These are phyloP conservation scores for Candida ascalaphidarum DNA, from an alignment of 805 yeast species.

Conservation along the genomic window DNA sequence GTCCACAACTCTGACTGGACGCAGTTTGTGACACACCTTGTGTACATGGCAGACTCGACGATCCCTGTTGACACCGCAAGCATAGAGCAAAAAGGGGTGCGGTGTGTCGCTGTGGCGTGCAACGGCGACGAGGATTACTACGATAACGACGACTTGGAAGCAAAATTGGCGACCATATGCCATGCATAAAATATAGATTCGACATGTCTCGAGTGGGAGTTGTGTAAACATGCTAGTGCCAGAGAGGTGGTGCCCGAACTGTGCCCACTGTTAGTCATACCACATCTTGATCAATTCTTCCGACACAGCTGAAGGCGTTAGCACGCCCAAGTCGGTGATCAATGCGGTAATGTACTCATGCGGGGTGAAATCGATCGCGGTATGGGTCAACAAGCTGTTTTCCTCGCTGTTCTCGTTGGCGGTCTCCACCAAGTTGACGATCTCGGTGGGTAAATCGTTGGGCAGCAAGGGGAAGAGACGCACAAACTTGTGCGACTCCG, in stretches of 20 bases:
- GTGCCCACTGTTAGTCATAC: constrained; percentile 80
- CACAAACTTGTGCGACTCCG: constrained; percentile 94
- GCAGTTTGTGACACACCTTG: constrained; percentile 53
- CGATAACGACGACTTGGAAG: constrained; percentile 34
- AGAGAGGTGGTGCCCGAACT: too few species aligned
- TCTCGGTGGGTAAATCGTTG: constrained; percentile 67
- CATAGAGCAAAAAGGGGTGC: constrained; percentile 36
- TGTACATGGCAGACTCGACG: constrained; percentile 44
- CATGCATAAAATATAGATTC: too few species aligned
- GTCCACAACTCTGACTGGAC: constrained; percentile 21
- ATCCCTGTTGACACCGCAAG: constrained; percentile 39
- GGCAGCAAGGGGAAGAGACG: constrained; percentile 93
- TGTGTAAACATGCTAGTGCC: too few species aligned
- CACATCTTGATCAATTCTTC: constrained; percentile 97
- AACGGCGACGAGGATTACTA: constrained; percentile 19
- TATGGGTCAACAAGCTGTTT: constrained; percentile 18
- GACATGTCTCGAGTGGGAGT: too few species aligned
- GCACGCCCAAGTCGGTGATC: constrained; percentile 91
- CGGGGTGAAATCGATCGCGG: constrained; percentile 80
- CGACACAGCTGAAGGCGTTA: constrained; percentile 97
- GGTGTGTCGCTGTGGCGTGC: constrained; percentile 34
- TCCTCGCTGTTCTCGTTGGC: constrained; percentile 12
- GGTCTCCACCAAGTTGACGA: constrained; percentile 13
- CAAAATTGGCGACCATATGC: constrained; percentile 1
- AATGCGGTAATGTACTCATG: constrained; percentile 93